Evolutionary conservation across 2,329 filamentous ascomycete genomes (phyloP).

Genomic region (Epichloe sibirici): DNA sequence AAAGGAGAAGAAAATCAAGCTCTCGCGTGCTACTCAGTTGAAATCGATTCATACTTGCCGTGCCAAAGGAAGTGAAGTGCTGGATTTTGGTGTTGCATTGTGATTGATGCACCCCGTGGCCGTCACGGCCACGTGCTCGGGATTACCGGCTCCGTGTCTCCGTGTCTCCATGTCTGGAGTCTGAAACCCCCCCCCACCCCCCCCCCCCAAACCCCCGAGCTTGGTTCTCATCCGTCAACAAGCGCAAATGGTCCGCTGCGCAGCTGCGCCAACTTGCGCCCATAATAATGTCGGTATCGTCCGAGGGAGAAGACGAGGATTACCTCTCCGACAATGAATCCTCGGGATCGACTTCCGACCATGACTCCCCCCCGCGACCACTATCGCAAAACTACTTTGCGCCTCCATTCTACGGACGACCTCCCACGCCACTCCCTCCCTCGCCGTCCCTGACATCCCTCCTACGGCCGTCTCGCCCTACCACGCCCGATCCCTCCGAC

Average conservation of each 20-base stretch:
- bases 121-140: too few species aligned
- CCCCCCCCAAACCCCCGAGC: background rate
- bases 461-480: constrained; percentile 79
- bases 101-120: too few species aligned
- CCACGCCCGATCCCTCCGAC: constrained; percentile 84
- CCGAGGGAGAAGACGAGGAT: constrained; percentile 24
- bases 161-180: too few species aligned
- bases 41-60: too few species aligned
- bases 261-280: background rate
- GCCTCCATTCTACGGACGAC: constrained; percentile 92
- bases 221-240: background rate
- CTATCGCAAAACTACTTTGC: constrained; percentile 45
- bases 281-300: constrained; percentile 21
- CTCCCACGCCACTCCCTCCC: constrained; percentile 86
- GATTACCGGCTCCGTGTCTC: too few species aligned
- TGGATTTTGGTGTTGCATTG: too few species aligned
- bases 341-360: constrained; percentile 11
- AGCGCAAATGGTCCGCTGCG: background rate
- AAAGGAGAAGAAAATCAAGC: too few species aligned
- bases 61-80: too few species aligned
- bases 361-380: constrained; percentile 29
- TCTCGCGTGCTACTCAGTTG: too few species aligned
- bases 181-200: too few species aligned
- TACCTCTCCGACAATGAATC: constrained; percentile 23
- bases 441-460: constrained; percentile 88